Conservation (phyloP, 2,329 filamentous ascomycete species). For the Fusarium sublunatum region DNA sequence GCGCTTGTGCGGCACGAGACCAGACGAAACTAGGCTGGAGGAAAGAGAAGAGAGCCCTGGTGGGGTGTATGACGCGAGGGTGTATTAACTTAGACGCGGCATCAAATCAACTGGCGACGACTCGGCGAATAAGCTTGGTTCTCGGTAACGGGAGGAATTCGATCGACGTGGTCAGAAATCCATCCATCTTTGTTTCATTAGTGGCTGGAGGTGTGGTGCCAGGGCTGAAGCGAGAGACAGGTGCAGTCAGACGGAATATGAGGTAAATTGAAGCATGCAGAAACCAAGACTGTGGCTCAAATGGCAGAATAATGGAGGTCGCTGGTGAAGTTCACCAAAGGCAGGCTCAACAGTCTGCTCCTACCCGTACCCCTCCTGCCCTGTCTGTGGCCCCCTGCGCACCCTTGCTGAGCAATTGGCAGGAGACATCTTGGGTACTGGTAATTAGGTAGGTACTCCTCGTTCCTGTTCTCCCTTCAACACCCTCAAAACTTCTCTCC, state of each 20-base stretch:
- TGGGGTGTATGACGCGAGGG: not conserved
- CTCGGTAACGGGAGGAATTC: conserved; percentile 36
- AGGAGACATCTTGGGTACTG: too few relatives aligned
- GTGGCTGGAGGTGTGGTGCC: conserved; percentile 5
- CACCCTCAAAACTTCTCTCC: not conserved
- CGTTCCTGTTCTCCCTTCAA: not conserved
- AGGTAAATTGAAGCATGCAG: not conserved
- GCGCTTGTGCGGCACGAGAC: conserved; percentile 23
- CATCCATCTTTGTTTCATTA: conserved; percentile 14
- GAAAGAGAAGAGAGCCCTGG: not conserved
- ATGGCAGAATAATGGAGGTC: conserved; percentile 15
- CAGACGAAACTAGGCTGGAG: conserved; percentile 9
- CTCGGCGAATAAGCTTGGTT: conserved; percentile 14
- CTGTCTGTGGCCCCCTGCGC: not conserved
- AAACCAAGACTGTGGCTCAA: conserved; percentile 9
- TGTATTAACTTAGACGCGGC: not conserved
- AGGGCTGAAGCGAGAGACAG: too few relatives aligned
- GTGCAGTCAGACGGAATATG: too few relatives aligned
- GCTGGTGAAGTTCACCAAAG: too few relatives aligned
- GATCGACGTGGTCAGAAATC: conserved; percentile 17
- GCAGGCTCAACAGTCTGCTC: too few relatives aligned
- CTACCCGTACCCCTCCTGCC: too few relatives aligned
- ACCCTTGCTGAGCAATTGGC: too few relatives aligned
- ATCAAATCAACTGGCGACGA: not conserved
- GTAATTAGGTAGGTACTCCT: not conserved